Evolutionary conservation across 495 filamentous ascomycete genomes (phyloP).

Genomic region (Tuber magnatum): DNA sequence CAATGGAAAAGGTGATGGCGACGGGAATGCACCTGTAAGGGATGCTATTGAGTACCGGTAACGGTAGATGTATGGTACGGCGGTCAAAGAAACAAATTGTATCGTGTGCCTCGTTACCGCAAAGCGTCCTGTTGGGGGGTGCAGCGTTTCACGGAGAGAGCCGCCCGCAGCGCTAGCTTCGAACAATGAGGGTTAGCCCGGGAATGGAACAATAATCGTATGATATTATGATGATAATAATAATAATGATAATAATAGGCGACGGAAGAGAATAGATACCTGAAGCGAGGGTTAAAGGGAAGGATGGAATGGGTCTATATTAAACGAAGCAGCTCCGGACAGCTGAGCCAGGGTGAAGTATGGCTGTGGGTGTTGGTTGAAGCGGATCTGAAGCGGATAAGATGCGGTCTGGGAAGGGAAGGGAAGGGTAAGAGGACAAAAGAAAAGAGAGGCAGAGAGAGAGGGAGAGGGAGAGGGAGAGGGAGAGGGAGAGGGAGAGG

Average conservation of each 20-base stretch:
- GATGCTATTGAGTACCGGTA: not conserved
- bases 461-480: not conserved
- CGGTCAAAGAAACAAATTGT: not conserved
- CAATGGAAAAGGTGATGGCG: not conserved
- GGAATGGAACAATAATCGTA: not conserved
- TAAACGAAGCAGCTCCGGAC: not conserved
- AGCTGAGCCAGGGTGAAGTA: not conserved
- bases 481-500: no score
- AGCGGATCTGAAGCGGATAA: not conserved
- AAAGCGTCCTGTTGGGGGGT: constrained; percentile 14
- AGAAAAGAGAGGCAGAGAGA: no score
- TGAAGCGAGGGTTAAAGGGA: constrained; percentile 7
- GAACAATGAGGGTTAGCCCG: not conserved
- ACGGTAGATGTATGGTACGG: not conserved
- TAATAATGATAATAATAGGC: no score
- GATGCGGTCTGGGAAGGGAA: not conserved
- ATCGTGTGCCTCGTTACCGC: constrained; percentile 32
- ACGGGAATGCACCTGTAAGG: not conserved
- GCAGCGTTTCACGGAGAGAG: constrained; percentile 24
- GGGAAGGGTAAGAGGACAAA: not conserved
- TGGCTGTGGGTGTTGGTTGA: not conserved
- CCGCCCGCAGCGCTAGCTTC: constrained; percentile 19
- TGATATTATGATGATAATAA: no score
- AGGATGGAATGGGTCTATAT: constrained; percentile 1
- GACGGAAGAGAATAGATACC: no score